Conservation (phyloP, 2,329 filamentous ascomycete genomes). For the Parascedosporium putredinis region DNA sequence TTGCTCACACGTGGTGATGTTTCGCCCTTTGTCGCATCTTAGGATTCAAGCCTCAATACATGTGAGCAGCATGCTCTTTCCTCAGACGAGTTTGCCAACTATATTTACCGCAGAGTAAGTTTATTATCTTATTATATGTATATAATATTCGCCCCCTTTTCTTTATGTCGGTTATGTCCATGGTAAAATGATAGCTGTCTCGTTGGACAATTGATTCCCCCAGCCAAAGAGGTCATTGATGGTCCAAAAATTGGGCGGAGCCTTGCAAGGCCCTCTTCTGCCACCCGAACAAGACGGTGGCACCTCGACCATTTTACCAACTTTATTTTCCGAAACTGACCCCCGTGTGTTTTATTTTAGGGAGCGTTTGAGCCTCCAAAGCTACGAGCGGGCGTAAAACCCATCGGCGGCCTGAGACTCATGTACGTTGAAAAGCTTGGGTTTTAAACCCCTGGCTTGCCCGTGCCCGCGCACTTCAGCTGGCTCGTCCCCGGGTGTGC, state of each 20-base stretch:
- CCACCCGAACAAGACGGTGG: too few species aligned
- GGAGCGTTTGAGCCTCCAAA: conserved; percentile 41
- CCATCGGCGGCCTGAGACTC: conserved; percentile 42
- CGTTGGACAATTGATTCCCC: too few species aligned
- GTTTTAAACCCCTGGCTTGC: background rate
- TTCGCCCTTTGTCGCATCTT: conserved; percentile 6
- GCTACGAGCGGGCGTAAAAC: conserved; percentile 29
- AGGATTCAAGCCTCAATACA: conserved; percentile 41
- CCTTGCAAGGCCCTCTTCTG: too few species aligned
- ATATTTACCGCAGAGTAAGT: conserved; percentile 38
- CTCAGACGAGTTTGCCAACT: conserved; percentile 47
- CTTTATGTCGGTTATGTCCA: too few species aligned
- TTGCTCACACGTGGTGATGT: too few species aligned
- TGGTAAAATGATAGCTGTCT: too few species aligned
- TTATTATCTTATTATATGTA: too few species aligned
- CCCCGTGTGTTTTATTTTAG: conserved; percentile 20
- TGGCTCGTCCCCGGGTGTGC: background rate
- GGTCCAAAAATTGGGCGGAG: too few species aligned
- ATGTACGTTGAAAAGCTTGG: conserved; percentile 38
- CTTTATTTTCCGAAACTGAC: too few species aligned
- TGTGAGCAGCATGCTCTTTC: conserved; percentile 41
- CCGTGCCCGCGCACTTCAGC: background rate
- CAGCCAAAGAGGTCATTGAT: too few species aligned
- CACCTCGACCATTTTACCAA: too few species aligned
- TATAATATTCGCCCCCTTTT: too few species aligned